Evolutionary conservation across 768 basidiomycete genomes (phyloP).

Genomic region (Auriscalpium vulgare): DNA sequence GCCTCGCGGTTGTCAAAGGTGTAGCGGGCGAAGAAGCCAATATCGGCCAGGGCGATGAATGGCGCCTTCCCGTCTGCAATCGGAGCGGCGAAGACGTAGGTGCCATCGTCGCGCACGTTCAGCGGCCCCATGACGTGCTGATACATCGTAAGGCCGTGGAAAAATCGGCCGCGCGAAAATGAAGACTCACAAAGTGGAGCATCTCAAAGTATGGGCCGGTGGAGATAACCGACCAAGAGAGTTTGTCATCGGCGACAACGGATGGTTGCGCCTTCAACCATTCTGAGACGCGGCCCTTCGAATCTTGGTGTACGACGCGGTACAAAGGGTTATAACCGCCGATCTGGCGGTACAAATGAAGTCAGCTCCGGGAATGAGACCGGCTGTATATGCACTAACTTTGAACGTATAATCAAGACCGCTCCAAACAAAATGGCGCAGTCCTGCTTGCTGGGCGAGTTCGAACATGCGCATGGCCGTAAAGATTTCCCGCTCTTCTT

Average conservation of each 20-base stretch:
- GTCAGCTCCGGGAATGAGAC: background rate
- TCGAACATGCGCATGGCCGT: slow-evolving; percentile 15
- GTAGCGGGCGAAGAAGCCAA: background rate
- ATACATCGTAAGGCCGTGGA: background rate
- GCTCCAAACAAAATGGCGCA: slow-evolving; percentile 17
- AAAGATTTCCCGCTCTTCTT: slow-evolving; percentile 11
- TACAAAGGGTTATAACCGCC: background rate
- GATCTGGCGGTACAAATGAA: background rate
- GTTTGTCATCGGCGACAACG: background rate
- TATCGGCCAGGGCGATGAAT: background rate
- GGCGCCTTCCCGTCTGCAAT: no score
- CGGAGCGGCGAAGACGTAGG: background rate
- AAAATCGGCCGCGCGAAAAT: background rate
- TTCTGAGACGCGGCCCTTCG: background rate
- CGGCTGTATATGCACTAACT: background rate
- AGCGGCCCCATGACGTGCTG: background rate
- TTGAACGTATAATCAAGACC: slow-evolving; percentile 4
- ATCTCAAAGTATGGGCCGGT: slow-evolving; percentile 13
- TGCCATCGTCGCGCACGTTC: background rate
- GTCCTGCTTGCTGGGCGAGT: slow-evolving; percentile 7
- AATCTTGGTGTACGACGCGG: background rate
- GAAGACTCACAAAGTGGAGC: slow-evolving; percentile 6
- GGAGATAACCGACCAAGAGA: background rate
- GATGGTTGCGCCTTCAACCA: background rate
- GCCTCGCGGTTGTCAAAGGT: background rate